These are phyloP conservation scores for Isoetes taiwanensis DNA, from an alignment of 75 land plant genomes.

Conservation along the genomic window DNA sequence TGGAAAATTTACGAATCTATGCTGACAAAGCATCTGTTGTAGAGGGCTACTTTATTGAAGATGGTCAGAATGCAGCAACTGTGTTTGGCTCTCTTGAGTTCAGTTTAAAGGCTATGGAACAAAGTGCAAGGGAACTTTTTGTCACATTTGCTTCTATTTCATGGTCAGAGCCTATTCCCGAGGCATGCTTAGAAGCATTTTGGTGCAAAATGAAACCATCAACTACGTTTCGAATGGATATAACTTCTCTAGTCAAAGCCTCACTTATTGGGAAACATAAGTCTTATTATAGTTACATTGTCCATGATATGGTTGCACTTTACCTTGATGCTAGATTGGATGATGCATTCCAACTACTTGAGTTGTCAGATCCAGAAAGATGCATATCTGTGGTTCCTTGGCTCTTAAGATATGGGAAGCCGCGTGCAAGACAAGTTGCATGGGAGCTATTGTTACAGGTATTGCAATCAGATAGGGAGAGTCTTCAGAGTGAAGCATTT, in stretches of 20 bases:
- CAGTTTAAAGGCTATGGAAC: not conserved
- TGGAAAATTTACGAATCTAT: not conserved
- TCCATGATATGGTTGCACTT: not conserved
- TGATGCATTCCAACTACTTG: not conserved
- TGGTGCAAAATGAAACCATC: not conserved
- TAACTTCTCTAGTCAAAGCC: not conserved
- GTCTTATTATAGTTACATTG: not conserved
- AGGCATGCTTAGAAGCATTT: not conserved
- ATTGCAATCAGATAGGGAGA: not conserved
- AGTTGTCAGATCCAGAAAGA: not conserved
- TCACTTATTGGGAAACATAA: not conserved
- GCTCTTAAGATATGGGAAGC: not conserved
- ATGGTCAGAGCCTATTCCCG: not conserved
- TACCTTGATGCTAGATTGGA: not conserved
- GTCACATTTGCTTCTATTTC: not conserved
- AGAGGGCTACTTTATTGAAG: not conserved
- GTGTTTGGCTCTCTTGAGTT: not conserved
- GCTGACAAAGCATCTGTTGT: not conserved
- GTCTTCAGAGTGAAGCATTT: not conserved
- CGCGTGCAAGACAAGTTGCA: not conserved
- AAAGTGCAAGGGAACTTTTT: not conserved
- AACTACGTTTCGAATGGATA: not conserved
- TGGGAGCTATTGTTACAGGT: not conserved
- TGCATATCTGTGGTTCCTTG: not conserved
- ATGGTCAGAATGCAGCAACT: not conserved